Base-by-base conservation (phyloP, 1,284 basidiomycete species). In the Irpex rosettiformis region DNA sequence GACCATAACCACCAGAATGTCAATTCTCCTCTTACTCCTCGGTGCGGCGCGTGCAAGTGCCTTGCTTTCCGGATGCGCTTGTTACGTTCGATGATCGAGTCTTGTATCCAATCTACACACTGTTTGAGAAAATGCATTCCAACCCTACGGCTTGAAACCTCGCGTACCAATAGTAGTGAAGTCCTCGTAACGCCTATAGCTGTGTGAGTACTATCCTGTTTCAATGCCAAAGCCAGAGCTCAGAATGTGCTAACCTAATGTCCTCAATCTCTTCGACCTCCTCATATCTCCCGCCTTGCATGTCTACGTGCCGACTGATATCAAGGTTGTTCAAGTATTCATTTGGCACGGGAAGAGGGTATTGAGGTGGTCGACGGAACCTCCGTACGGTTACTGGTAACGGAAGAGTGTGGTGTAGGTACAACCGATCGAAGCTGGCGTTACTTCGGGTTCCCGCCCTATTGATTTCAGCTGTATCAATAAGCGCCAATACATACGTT, bases 81-180 rank as follows among this genome's bases (percentile, higher is more conserved):
- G 61, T 89, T 90, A 28, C 55, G 81, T 68, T 98, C 94, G 40
- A 92, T 82, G 55, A 96, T 85, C 1, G 94, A 93, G 75, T 98
- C 95, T 69, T 96, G 91, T 58, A 98, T 91, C 95, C 94, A 98
- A 72, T 98, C 94, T 86, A n/a, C 18, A 28, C 21, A 11, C 52
- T 6, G n/a, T 6, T 6, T 52, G 80, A 61, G 47, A 22, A 54
- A n/a, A 28, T 21, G 33, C 3, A 2, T 37, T 55, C 25, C 57
- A 49, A 42, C 52, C 48, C 30, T 11, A 42, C 60, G 43, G 30
- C 10, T 40, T 45, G 16, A 57, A 59, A 53, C 56, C 58, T 56
- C 28, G 27, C 79, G 67, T 64, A 85, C 87, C 88, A 58, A 89
- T 89, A 29, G 88, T 89, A 24, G 87, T 89, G 69, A 96, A 96